phyloP scores from a whole-genome alignment of 208 protist species.

The Crithidia mellificae region DNA sequence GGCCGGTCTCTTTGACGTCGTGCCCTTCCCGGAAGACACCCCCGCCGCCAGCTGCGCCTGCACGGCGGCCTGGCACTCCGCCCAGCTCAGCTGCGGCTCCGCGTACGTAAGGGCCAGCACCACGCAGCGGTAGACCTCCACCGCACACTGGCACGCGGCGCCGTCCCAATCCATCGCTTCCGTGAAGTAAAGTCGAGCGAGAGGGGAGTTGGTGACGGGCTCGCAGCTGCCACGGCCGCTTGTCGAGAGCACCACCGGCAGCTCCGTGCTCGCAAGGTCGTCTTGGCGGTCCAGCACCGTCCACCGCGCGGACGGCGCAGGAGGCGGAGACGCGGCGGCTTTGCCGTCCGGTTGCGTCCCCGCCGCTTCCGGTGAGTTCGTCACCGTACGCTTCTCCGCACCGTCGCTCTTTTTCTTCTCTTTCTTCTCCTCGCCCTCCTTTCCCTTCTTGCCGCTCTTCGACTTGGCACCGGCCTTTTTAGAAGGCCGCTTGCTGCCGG shows the following conservation, averaged over 20 bases:
- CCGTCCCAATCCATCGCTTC: conserved; percentile 45
- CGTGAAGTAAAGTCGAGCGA: conserved; percentile 45
- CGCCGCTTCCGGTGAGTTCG: neutral
- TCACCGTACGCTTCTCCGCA: neutral
- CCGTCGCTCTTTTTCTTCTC: conserved; percentile 14
- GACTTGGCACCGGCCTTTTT: conserved; percentile 19
- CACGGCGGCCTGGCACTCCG: conserved; percentile 14
- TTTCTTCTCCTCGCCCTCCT: conserved; percentile 1
- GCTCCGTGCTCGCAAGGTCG: conserved; percentile 5
- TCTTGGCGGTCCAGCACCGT: conserved; percentile 28
- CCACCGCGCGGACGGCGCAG: conserved; percentile 3
- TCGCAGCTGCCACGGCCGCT: conserved; percentile 39
- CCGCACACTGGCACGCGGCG: conserved; percentile 46
- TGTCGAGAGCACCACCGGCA: conserved; percentile 16
- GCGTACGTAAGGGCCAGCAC: conserved; percentile 44
- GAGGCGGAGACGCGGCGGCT: neutral
- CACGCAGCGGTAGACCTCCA: conserved; percentile 71
- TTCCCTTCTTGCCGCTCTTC: conserved; percentile 34
- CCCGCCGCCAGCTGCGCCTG: conserved; percentile 7
- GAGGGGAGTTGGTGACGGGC: conserved; percentile 42
- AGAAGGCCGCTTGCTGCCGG: neutral
- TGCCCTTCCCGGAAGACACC: neutral
- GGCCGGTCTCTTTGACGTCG: neutral
- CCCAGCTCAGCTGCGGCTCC: conserved; percentile 23
- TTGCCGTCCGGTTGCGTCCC: neutral